phyloP scores from a whole-genome alignment of 768 basidiomycete species.

The Phlegmacium glaucopus region DNA sequence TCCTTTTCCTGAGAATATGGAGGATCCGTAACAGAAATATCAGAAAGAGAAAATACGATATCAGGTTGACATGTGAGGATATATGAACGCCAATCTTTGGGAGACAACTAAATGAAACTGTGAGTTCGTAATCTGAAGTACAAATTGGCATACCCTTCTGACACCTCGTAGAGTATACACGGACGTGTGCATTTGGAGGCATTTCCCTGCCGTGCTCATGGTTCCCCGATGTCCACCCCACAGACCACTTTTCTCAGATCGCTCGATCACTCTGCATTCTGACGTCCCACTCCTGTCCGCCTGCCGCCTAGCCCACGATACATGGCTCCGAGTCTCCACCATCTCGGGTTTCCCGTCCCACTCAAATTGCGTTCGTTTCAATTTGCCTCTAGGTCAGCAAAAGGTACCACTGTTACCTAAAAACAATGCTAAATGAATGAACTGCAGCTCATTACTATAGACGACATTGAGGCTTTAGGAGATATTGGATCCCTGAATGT shows the following conservation, averaged over 20 bases:
- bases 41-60: slow-evolving; percentile 65
- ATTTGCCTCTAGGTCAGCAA: slow-evolving; percentile 73
- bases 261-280: too few species aligned
- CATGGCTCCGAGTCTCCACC: too few species aligned
- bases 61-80: slow-evolving; percentile 58
- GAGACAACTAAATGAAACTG: slow-evolving; percentile 42
- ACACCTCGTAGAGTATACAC: slow-evolving; percentile 66
- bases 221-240: too few species aligned
- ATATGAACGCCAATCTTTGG: slow-evolving; percentile 53
- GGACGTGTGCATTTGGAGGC: slow-evolving; percentile 66
- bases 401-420: background rate
- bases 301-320: too few species aligned
- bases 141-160: slow-evolving; percentile 46
- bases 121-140: background rate
- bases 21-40: slow-evolving; percentile 61
- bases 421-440: background rate
- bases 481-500: slow-evolving; percentile 84
- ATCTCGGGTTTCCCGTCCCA: too few species aligned
- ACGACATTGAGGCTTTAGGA: slow-evolving; percentile 86
- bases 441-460: slow-evolving; percentile 78
- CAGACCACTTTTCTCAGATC: too few species aligned
- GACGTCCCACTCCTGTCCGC: too few species aligned
- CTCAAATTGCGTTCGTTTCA: slow-evolving; percentile 66
- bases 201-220: slow-evolving; percentile 59
- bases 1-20: slow-evolving; percentile 76